Evolutionary conservation across 805 yeast genomes (phyloP), one percentile per base, ranked within the genome.

Genomic region (Candida nonsorbophila): DNA sequence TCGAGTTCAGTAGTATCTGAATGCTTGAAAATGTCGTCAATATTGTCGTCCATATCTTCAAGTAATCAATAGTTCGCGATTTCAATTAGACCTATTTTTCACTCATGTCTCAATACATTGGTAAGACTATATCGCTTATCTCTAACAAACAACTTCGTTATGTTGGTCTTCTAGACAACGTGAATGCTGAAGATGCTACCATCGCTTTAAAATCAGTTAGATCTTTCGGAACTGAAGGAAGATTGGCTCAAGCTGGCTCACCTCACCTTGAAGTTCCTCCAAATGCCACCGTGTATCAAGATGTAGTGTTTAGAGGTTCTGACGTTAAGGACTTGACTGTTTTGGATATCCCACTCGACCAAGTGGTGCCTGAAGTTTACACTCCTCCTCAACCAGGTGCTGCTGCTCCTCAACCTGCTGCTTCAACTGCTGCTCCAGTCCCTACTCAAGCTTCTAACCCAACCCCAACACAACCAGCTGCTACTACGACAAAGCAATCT

Each of bases 251-350:
- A 27, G 44, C 42, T 24, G 71, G 69, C 16, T 86, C 82, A 52
- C 80, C 84, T 3, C 62, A 69, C 10, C 67, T 72, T 39, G 94
- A 85, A 53, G 77, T 86, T 22, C 71, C 75, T 32, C 81, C 94
- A 5, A 79, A 84, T 12, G 69, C 67, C 20, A 77, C 69, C 24
- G 69, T 80, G 10, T 84, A 76, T 56, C 88, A 84, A 16, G 74
- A 72, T 33, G 85, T 92, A 29, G 84, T 82, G 32, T 83, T 92
- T 54, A 76, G 88, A 44, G 98, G 98, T 21, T 75, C 84, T 15
- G 97, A 90, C 46, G 97, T 92, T 14, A 83, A 84, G 58, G 95
- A 84, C 48, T 69, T 92, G 55, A 77, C 77, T 42, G 92, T 92
- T 32, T 68, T 90, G 47, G 97, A 87, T 38, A 68, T 67, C 20